Evolutionary conservation across 2,329 filamentous ascomycete genomes (phyloP).

Genomic region (Talaromyces piceae): DNA sequence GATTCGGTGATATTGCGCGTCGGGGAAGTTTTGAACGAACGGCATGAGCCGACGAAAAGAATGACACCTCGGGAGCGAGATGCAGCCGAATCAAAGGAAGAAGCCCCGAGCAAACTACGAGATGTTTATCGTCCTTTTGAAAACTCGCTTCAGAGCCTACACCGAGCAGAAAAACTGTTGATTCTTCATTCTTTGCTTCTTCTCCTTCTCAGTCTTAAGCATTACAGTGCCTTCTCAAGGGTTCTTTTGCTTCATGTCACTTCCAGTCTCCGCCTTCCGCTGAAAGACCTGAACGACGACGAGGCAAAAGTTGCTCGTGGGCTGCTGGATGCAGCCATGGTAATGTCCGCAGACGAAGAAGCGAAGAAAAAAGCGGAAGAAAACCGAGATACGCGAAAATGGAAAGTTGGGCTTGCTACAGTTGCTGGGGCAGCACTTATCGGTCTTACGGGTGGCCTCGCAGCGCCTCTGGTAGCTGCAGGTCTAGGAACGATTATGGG

Average conservation of each 20-base stretch:
- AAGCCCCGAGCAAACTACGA: conserved; percentile 21
- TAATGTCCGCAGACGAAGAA: conserved; percentile 70
- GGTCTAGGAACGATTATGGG: conserved; percentile 74
- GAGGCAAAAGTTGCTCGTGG: conserved; percentile 69
- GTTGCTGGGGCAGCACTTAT: conserved; percentile 84
- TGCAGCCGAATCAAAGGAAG: conserved; percentile 18
- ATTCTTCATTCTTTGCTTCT: conserved; percentile 67
- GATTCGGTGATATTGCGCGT: conserved; percentile 61
- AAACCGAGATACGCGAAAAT: conserved; percentile 56
- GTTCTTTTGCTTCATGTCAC: conserved; percentile 63
- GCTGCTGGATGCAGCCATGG: conserved; percentile 66
- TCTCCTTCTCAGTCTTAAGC: conserved; percentile 66
- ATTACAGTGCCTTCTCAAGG: conserved; percentile 68
- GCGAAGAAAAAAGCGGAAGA: conserved; percentile 64
- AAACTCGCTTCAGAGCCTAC: conserved; percentile 45
- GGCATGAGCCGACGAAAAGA: conserved; percentile 35
- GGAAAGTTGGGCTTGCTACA: conserved; percentile 79
- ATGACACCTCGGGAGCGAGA: conserved; percentile 13
- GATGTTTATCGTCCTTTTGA: conserved; percentile 51
- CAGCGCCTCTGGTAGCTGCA: conserved; percentile 67
- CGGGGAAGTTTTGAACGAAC: conserved; percentile 56
- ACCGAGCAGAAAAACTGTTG: conserved; percentile 46
- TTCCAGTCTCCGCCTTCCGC: conserved; percentile 62
- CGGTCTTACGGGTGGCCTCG: conserved; percentile 71
- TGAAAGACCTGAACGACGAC: conserved; percentile 58